phyloP scores from a whole-genome alignment of 73 alveolate species.

The Paramecium pentaurelia region DNA sequence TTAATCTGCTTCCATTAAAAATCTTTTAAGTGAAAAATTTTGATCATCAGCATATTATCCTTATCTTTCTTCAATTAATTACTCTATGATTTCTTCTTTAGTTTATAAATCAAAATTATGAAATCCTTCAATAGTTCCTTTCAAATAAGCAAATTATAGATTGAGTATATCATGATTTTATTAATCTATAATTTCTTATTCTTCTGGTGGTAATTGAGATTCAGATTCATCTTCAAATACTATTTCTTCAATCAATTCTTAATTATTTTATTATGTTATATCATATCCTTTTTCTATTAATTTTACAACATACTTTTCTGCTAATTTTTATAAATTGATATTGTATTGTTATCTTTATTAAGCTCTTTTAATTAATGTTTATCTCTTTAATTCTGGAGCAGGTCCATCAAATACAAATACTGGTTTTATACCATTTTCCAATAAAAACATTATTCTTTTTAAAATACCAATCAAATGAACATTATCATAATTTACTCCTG shows the following conservation, averaged over 20 bases:
- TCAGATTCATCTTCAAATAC: background rate
- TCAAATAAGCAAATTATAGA: background rate
- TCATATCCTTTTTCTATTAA: slow-evolving; percentile 16
- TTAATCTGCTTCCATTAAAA: background rate
- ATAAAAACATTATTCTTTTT: slow-evolving; percentile 71
- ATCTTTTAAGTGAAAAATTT: background rate
- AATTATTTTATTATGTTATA: background rate
- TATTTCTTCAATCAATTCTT: background rate
- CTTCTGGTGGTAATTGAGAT: slow-evolving; percentile 6
- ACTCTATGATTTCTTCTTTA: background rate
- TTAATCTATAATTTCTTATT: background rate
- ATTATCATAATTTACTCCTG: slow-evolving; percentile 48
- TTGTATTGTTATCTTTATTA: slow-evolving; percentile 37
- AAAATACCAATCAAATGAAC: slow-evolving; percentile 72
- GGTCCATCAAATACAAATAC: slow-evolving; percentile 86
- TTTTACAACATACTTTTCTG: background rate
- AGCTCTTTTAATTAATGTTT: slow-evolving; percentile 63
- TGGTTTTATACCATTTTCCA: slow-evolving; percentile 80
- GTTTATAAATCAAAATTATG: background rate
- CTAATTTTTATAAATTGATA: slow-evolving; percentile 57
- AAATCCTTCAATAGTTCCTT: background rate
- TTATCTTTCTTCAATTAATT: background rate
- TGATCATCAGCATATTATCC: background rate
- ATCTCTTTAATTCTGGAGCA: slow-evolving; percentile 74
- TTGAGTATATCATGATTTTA: background rate